Conservation (phyloP, 1,284 basidiomycete species). For the Crepidotus sp. region DNA sequence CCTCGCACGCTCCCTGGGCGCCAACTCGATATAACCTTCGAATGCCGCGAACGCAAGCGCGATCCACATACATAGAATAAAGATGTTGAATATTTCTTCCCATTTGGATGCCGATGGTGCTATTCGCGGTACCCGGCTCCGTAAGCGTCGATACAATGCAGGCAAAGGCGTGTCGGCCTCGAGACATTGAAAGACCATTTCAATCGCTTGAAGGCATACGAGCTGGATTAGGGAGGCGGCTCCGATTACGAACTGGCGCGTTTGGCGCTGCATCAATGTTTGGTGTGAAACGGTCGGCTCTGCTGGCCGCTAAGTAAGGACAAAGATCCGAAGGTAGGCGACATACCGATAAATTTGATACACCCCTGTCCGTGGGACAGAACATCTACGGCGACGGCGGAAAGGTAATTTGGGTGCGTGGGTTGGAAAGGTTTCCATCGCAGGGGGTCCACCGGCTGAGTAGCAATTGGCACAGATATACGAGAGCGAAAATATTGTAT, state of each 20-base stretch:
- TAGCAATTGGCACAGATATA: not conserved
- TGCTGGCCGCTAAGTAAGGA: not conserved
- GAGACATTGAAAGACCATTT: slow-evolving; percentile 11
- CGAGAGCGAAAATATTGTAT: not conserved
- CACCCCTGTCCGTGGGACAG: slow-evolving; percentile 12
- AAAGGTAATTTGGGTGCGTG: slow-evolving; percentile 13
- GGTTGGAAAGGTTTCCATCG: slow-evolving; percentile 18
- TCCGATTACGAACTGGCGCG: slow-evolving; percentile 9
- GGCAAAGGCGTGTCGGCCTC: slow-evolving; percentile 16
- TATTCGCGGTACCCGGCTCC: not conserved
- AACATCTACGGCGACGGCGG: slow-evolving; percentile 13
- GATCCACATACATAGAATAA: slow-evolving; percentile 13
- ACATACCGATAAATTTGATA: slow-evolving; percentile 16
- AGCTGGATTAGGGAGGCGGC: slow-evolving; percentile 5
- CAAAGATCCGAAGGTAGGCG: not conserved
- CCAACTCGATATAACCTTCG: slow-evolving; percentile 8
- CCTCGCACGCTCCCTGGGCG: slow-evolving; percentile 12
- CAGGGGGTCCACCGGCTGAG: slow-evolving; percentile 16
- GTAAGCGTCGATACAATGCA: slow-evolving; percentile 5
- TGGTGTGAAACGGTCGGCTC: slow-evolving; percentile 15
- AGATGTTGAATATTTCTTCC: slow-evolving; percentile 8
- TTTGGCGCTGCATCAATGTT: slow-evolving; percentile 16
- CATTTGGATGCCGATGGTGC: not conserved
- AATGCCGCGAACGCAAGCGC: slow-evolving; percentile 2
- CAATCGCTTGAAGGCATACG: slow-evolving; percentile 1